Conservation (phyloP, 441 rosid species). For the Erysimum pusillum region DNA sequence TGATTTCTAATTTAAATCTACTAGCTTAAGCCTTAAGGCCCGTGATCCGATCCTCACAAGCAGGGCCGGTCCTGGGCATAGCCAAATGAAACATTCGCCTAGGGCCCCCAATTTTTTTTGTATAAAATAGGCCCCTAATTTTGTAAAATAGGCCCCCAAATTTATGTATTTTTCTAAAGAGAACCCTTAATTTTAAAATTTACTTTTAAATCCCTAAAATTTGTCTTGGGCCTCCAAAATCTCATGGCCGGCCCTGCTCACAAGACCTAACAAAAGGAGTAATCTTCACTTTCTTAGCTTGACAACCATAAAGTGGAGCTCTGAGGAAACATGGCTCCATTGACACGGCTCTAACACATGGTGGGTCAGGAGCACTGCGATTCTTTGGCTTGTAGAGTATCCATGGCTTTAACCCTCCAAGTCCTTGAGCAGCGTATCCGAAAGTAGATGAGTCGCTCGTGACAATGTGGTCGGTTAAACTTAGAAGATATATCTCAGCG, state of each 20-base stretch:
- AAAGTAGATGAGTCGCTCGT: constrained; percentile 82
- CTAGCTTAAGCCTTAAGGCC: constrained; percentile 14
- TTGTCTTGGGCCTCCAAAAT: too few relatives aligned
- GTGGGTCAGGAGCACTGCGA: too few relatives aligned
- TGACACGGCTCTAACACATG: too few relatives aligned
- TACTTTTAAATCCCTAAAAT: too few relatives aligned
- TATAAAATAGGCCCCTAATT: too few relatives aligned
- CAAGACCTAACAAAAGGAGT: constrained; percentile 70
- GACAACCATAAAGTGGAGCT: constrained; percentile 74
- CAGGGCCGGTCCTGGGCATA: too few relatives aligned
- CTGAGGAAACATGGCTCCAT: constrained; percentile 85
- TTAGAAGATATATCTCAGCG: constrained; percentile 80
- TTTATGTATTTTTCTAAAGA: too few relatives aligned
- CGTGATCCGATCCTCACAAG: constrained; percentile 75
- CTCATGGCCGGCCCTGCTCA: too few relatives aligned
- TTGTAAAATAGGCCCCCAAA: too few relatives aligned
- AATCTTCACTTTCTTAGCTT: constrained; percentile 48
- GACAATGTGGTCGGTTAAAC: constrained; percentile 66
- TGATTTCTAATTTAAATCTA: not conserved
- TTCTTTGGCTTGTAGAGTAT: constrained; percentile 50
- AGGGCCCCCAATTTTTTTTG: too few relatives aligned
- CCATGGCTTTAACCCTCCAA: constrained; percentile 81
- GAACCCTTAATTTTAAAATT: too few relatives aligned
- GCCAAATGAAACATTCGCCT: too few relatives aligned
- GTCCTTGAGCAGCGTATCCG: constrained; percentile 85